Evolutionary conservation across 371 early-diverging fungal genomes (phyloP).

Genomic region (Choanephora cucurbitarum): DNA sequence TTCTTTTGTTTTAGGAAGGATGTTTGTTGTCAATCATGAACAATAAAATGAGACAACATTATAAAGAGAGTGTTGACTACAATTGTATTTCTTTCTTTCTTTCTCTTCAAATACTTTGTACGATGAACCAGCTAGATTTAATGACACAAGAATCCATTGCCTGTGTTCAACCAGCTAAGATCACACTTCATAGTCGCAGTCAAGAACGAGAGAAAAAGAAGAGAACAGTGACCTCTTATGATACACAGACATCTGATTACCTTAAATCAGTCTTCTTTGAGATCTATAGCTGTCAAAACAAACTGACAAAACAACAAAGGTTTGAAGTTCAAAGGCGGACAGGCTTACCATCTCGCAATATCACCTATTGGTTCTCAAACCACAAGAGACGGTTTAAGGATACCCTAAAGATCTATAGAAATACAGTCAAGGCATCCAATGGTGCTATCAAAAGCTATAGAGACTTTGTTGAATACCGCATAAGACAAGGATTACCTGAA

Average conservation of each 20-base stretch:
- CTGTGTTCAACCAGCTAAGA: slow-evolving; percentile 5
- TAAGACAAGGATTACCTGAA: slow-evolving; percentile 5
- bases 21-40: slow-evolving; percentile 8
- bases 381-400: slow-evolving; percentile 36
- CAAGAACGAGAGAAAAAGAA: slow-evolving; percentile 4
- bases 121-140: slow-evolving; percentile 4
- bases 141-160: neutral
- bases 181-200: neutral
- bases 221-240: slow-evolving; percentile 19
- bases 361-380: slow-evolving; percentile 54
- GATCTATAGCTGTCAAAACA: slow-evolving; percentile 18
- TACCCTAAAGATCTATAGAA: slow-evolving; percentile 15
- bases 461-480: slow-evolving; percentile 31
- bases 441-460: slow-evolving; percentile 20
- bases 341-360: slow-evolving; percentile 38
- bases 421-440: slow-evolving; percentile 4
- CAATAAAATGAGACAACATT: neutral
- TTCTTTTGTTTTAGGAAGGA: no score
- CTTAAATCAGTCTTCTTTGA: slow-evolving; percentile 27
- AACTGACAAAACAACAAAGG: slow-evolving; percentile 35
- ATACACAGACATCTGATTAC: slow-evolving; percentile 17
- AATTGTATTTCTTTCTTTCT: neutral
- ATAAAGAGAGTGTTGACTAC: neutral
- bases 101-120: neutral
- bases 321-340: slow-evolving; percentile 29